Base-by-base conservation (phyloP, 441 rosid genomes). In the Raphanus hybrid region DNA sequence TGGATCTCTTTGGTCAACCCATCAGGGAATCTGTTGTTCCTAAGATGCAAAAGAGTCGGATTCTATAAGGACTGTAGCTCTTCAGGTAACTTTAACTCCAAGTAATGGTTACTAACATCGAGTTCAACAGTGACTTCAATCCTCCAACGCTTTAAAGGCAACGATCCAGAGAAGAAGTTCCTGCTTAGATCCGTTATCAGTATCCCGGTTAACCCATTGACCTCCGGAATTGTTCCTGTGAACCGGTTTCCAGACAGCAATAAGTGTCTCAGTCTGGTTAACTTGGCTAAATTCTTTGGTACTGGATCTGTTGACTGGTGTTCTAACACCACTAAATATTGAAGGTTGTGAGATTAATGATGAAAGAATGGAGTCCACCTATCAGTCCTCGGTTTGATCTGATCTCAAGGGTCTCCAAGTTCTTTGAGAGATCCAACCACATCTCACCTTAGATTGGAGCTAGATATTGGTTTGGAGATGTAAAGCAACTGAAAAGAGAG, bases 181-280 rank as follows among this genome's bases (percentile, higher is more conserved):
- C 90, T 79, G 71, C 98, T 92, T 55, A 93, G 82, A 78, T 95
- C 98, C 78, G 91, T 58, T 74, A 95, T 90, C 64, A 90, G 67
- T 58, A 95, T 82, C 73, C 90, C 78, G 27, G 70, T 67, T 54
- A 90, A 83, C 3, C 94, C 88, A 54, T 81, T 78, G 20, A 73
- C 84, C 64, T 81, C 87, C 0, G 96, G 98, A 63, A 92, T 82
- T 43, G 70, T 73, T 34, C 99, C 91, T 14, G 57, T 78, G 67
- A 91, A 85, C 78, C 67, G 60, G 76, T 92, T 95, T 77, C 87
- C 97, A 26, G 91, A 79, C n/a, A 95, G 75, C 27, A 92, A 97
- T 41, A 92, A 79, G 69, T 88, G 86, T 75, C 82, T 75, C 71
- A 29, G 34, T 29, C 4, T 84, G 54, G 78, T 66, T 52, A 95